Evolutionary conservation across 495 filamentous ascomycete species (phyloP).

Genomic region (Glonium stellatum): DNA sequence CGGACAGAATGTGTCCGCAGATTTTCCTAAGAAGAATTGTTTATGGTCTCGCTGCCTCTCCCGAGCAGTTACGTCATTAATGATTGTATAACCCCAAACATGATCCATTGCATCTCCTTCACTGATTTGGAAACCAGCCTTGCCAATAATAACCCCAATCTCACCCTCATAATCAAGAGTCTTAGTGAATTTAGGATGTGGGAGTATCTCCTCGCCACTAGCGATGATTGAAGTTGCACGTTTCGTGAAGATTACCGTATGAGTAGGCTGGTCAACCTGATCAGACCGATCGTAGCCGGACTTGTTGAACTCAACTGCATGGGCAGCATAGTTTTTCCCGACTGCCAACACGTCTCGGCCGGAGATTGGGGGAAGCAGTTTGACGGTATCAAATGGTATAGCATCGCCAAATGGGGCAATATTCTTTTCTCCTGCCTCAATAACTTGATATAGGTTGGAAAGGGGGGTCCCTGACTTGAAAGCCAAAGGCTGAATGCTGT

Average conservation of each 20-base stretch:
- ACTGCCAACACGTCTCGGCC: constrained; percentile 49
- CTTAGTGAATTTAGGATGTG: constrained; percentile 45
- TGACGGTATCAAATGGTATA: constrained; percentile 37
- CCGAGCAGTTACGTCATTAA: constrained; percentile 52
- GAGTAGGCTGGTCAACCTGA: constrained; percentile 41
- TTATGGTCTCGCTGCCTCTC: constrained; percentile 52
- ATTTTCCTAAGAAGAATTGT: constrained; percentile 53
- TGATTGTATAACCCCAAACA: constrained; percentile 51
- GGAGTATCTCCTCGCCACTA: constrained; percentile 41
- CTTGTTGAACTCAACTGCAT: constrained; percentile 45
- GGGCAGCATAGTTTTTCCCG: constrained; percentile 52
- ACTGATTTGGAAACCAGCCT: constrained; percentile 41
- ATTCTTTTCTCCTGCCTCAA: constrained; percentile 37
- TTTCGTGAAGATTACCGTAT: no score
- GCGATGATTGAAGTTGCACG: no score
- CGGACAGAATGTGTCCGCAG: constrained; percentile 49
- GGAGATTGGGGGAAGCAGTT: constrained; percentile 43
- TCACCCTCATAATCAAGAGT: constrained; percentile 52
- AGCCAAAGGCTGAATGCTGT: constrained; percentile 43
- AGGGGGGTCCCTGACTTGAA: constrained; percentile 45
- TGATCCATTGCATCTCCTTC: constrained; percentile 45
- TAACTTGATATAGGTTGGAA: constrained; percentile 45
- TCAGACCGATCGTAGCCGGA: constrained; percentile 48
- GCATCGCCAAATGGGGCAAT: constrained; percentile 32
- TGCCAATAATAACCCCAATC: constrained; percentile 51